Evolutionary conservation across 2,329 filamentous ascomycete genomes (phyloP).

Genomic region (Raffaelea deltoideospora): DNA sequence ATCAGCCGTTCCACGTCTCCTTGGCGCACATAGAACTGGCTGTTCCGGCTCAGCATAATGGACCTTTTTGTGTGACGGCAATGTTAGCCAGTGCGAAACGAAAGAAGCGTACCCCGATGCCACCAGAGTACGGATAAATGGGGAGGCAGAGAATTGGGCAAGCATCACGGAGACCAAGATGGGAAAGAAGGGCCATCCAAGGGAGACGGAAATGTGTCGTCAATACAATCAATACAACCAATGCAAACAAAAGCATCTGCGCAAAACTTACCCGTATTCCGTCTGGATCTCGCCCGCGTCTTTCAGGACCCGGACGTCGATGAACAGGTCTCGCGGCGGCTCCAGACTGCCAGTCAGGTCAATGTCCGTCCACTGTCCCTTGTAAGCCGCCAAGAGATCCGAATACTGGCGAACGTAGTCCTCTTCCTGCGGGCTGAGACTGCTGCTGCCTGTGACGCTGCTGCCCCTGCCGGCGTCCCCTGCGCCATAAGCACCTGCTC

Average conservation of each 20-base stretch:
- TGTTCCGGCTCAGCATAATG: slow-evolving; percentile 94
- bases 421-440: slow-evolving; percentile 86
- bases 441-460: slow-evolving; percentile 45
- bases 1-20: slow-evolving; percentile 92
- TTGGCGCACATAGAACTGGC: slow-evolving; percentile 91
- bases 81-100: too few relatives aligned
- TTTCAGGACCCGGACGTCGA: slow-evolving; percentile 89
- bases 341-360: slow-evolving; percentile 89
- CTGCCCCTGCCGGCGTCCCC: not conserved
- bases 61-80: slow-evolving; percentile 36
- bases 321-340: slow-evolving; percentile 88
- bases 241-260: not conserved
- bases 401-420: slow-evolving; percentile 89
- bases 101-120: too few relatives aligned
- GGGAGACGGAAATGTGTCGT: too few relatives aligned
- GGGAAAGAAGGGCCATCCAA: too few relatives aligned
- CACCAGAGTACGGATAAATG: too few relatives aligned
- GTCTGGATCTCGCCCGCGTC: slow-evolving; percentile 98
- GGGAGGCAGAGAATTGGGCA: too few relatives aligned
- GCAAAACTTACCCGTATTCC: slow-evolving; percentile 68
- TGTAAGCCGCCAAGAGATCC: slow-evolving; percentile 87
- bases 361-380: slow-evolving; percentile 96
- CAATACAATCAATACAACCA: too few relatives aligned
- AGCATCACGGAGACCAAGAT: too few relatives aligned
- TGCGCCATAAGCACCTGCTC: too few relatives aligned